phyloP scores from a whole-genome alignment of 768 basidiomycete species.

The Flagelloscypha sp. region DNA sequence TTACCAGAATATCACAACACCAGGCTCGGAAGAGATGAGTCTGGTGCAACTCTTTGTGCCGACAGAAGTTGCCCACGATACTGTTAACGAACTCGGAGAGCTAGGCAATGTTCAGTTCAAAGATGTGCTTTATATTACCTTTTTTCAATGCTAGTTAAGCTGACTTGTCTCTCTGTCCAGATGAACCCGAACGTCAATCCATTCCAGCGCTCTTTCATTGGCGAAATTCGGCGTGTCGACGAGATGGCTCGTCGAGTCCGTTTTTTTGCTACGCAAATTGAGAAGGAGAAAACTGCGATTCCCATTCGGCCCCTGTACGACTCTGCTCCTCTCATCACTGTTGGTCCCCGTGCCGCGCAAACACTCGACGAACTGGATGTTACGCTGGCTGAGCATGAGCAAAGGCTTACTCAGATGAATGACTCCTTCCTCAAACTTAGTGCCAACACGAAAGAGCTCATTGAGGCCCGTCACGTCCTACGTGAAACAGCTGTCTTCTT shows the following conservation, averaged over 20 bases:
- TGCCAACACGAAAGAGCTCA: constrained; percentile 75
- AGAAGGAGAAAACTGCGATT: constrained; percentile 75
- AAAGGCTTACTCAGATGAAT: constrained; percentile 82
- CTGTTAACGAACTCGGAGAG: constrained; percentile 91
- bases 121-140: constrained; percentile 55
- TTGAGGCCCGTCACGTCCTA: constrained; percentile 92
- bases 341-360: constrained; percentile 88
- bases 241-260: constrained; percentile 94
- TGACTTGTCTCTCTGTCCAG: too few relatives aligned
- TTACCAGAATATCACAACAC: constrained; percentile 9
- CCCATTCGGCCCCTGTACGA: constrained; percentile 82
- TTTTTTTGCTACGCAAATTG: constrained; percentile 81
- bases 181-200: constrained; percentile 92
- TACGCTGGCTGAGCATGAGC: constrained; percentile 80
- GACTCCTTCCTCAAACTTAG: constrained; percentile 83
- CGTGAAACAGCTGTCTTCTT: constrained; percentile 96
- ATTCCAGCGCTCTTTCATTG: constrained; percentile 97
- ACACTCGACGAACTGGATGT: constrained; percentile 90
- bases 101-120: constrained; percentile 96
- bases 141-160: too few relatives aligned
- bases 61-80: constrained; percentile 94
- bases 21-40: constrained; percentile 98
- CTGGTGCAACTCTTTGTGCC: constrained; percentile 95
- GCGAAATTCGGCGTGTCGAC: constrained; percentile 89
- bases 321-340: constrained; percentile 77